These are phyloP conservation scores for Taxillus chinensis DNA, from an alignment of 164 flowering plant species.

Conservation along the genomic window DNA sequence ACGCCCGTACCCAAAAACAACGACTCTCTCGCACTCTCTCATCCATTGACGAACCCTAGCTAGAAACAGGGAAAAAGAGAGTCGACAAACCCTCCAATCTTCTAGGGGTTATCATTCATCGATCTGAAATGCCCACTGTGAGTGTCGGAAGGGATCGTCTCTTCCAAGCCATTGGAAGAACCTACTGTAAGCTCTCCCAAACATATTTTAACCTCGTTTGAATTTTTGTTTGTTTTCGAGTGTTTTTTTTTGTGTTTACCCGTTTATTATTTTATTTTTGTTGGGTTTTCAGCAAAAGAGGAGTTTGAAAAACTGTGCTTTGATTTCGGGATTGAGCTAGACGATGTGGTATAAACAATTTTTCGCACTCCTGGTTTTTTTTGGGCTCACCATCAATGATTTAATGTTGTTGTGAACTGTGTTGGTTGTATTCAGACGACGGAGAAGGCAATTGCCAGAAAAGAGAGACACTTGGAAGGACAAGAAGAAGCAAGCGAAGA, in stretches of 20 bases:
- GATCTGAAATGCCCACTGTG: conserved; percentile 64
- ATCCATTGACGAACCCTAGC: no score
- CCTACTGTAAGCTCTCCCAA: conserved; percentile 44
- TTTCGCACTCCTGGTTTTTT: no score
- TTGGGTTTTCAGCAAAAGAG: conserved; percentile 40
- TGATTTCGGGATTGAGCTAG: conserved; percentile 86
- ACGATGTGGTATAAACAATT: conserved; percentile 52
- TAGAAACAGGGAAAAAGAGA: no score
- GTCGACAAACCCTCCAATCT: no score
- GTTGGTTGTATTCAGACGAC: conserved; percentile 46
- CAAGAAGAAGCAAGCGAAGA: conserved; percentile 51
- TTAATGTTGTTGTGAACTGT: no score
- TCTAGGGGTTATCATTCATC: no score
- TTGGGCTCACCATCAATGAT: no score
- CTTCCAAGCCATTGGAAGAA: conserved; percentile 55
- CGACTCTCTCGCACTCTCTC: no score
- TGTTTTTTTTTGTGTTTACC: not conserved
- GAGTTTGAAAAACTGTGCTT: conserved; percentile 88
- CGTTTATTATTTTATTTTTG: no score
- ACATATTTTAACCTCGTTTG: not conserved
- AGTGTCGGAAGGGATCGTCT: conserved; percentile 83
- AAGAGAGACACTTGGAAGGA: conserved; percentile 81
- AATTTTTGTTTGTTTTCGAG: not conserved
- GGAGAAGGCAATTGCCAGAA: conserved; percentile 75
- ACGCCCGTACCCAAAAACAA: no score